Base-by-base conservation (phyloP, 2,329 filamentous ascomycete species). In the Diaporthe sp. region DNA sequence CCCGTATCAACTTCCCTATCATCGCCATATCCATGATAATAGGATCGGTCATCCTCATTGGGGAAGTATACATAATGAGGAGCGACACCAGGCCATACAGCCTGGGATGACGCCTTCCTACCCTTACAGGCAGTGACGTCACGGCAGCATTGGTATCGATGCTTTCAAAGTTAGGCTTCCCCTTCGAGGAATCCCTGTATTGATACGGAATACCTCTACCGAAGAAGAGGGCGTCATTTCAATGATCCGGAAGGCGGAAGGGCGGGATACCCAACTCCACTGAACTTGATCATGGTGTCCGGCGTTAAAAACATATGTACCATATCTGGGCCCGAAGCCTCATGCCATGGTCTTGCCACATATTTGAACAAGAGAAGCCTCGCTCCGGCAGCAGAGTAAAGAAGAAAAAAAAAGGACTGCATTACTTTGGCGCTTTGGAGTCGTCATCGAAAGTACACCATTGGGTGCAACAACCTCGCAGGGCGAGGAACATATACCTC, bases 21-120 rank as follows among this genome's bases (percentile, higher is more conserved):
- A 94, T 94, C 76, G 88, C 90, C 1, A 89, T 93, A 27, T 82
- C 92, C 2, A 94, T 94, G 92, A 86, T 86, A 0, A 88, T 93
- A 0, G 92, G 91, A 0, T 91, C 89, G 76, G 82, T 86, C 0
- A 89, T 93, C 0, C 82, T 94, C 13, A 84, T 92, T 10, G 92
- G 89, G 0, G 87, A 94, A 81, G 85, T 94, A 0, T 94, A 93
- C 76, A 87, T 94, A 63, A 84, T 87, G 37, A 84, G 89, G 74
- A 74, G 72, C n/a, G 81, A 81, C 30, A 81, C 80, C 5, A 72
- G 75, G 19, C 83, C 86, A 1, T 79, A 91, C 32, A 76, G 73
- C n/a, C 22, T 73, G 39, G n/a, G 42, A n/a, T 73, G 65, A 70
- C 56, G 27, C 4, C 32, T 63, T 25, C 27, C 44, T 27, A n/a